phyloP scores from a whole-genome alignment of 495 filamentous ascomycete genomes.

The Mycothermus thermophilus region DNA sequence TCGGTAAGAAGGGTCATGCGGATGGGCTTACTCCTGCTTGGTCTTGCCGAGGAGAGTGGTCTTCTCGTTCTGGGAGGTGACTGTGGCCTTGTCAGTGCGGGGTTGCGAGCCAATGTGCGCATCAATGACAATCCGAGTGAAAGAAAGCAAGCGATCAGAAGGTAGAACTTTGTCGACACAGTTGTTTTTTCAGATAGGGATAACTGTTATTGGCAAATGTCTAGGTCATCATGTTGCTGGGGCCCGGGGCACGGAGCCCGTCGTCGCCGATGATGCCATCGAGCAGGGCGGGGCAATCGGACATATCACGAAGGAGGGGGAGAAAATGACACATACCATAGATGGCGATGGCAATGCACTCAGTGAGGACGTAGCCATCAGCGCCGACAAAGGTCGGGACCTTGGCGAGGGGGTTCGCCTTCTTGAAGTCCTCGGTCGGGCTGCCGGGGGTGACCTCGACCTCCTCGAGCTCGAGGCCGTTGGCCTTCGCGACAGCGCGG shows the following conservation, averaged over 20 bases:
- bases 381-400: conserved; percentile 83
- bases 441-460: conserved; percentile 52
- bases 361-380: conserved; percentile 80
- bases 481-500: conserved; percentile 87
- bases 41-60: conserved; percentile 97
- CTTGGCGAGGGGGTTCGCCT: conserved; percentile 77
- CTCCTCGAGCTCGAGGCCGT: conserved; percentile 78
- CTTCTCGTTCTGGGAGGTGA: conserved; percentile 99
- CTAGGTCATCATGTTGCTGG: conserved; percentile 55
- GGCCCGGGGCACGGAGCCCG: not conserved
- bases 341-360: conserved; percentile 90
- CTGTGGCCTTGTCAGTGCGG: conserved; percentile 38
- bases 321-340: conserved; percentile 61
- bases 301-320: conserved; percentile 1
- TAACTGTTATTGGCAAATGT: conserved; percentile 69
- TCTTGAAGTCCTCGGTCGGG: conserved; percentile 58
- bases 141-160: conserved; percentile 35
- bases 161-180: conserved; percentile 58
- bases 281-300: conserved; percentile 13
- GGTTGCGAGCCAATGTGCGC: conserved; percentile 12
- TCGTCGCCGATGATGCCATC: conserved; percentile 3
- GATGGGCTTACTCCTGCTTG: conserved; percentile 74
- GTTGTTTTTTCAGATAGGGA: conserved; percentile 91
- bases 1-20: not conserved
- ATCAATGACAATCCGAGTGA: conserved; percentile 6